Evolutionary conservation across 495 filamentous ascomycete species (phyloP).

Genomic region (Aspergillus hancockii): DNA sequence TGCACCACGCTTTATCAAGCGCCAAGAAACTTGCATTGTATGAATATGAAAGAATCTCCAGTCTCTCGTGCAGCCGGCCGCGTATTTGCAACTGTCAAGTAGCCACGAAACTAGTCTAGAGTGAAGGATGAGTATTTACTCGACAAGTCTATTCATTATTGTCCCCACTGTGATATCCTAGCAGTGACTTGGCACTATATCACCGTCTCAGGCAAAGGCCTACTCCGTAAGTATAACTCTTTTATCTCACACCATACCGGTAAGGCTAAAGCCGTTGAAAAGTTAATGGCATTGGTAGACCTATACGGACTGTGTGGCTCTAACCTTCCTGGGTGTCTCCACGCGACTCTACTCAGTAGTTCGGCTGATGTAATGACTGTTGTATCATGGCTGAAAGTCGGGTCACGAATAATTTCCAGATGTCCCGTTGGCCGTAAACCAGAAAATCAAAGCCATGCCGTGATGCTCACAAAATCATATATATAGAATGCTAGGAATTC

Average conservation of each 20-base stretch:
- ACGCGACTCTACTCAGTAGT: no score
- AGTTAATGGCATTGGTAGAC: no score
- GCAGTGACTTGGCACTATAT: not conserved
- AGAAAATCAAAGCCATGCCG: not conserved
- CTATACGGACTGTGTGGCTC: no score
- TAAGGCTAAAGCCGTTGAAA: not conserved
- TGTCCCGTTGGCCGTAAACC: not conserved
- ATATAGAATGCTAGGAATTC: conserved; percentile 1
- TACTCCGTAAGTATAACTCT: not conserved
- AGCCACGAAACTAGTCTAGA: not conserved
- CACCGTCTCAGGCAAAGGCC: not conserved
- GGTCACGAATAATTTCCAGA: not conserved
- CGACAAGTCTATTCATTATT: not conserved
- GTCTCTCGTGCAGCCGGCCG: not conserved
- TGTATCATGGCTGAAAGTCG: not conserved
- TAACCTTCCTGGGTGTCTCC: no score
- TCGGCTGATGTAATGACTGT: not conserved
- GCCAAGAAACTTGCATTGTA: not conserved
- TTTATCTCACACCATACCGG: not conserved
- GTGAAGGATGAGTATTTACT: not conserved
- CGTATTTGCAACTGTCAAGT: not conserved
- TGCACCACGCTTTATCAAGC: not conserved
- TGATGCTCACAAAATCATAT: not conserved
- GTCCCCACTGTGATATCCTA: not conserved
- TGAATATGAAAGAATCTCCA: not conserved